phyloP scores from a whole-genome alignment of 306 rosid species.

The Prunus mume region DNA sequence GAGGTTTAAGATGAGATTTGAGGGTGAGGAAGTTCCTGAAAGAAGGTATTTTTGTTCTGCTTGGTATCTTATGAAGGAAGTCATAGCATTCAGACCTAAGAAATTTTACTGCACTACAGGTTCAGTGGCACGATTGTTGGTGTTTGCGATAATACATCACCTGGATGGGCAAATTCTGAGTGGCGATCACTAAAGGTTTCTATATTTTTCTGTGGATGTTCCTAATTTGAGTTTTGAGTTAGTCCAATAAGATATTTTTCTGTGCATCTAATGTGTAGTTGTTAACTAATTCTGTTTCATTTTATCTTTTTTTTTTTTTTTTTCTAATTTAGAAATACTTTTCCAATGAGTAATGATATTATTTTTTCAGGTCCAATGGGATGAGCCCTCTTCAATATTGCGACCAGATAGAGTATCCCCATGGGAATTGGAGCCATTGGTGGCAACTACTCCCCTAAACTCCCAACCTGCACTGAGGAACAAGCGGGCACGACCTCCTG shows the following conservation, averaged over 20 bases:
- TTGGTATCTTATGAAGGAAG: not conserved
- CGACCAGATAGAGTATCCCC: conserved; percentile 97
- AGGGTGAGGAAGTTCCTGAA: conserved; percentile 98
- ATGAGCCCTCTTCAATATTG: conserved; percentile 83
- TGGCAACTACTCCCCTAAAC: conserved; percentile 59
- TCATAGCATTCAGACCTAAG: conserved; percentile 2
- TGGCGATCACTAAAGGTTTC: conserved; percentile 92
- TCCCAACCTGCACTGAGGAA: conserved; percentile 74
- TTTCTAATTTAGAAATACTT: not conserved
- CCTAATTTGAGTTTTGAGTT: not conserved
- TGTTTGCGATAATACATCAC: conserved; percentile 67
- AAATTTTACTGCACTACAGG: conserved; percentile 42
- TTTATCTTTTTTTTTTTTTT: not conserved
- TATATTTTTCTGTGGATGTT: conserved; percentile 6
- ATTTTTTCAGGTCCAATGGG: conserved; percentile 89
- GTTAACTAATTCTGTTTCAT: not conserved
- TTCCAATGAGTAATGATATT: not conserved
- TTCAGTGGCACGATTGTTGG: conserved; percentile 99
- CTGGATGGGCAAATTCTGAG: conserved; percentile 89
- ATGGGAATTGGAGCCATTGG: conserved; percentile 97
- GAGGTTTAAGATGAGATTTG: conserved; percentile 98
- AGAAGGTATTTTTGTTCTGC: conserved; percentile 59
- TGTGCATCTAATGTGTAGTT: not conserved
- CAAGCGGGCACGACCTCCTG: conserved; percentile 79
- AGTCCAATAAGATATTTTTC: conserved; percentile 1